Percentiles rank a stretch among this genome's conserved stretches.
phyloP scores from a whole-genome alignment of 2,329 filamentous ascomycete genomes.

The Myriosclerotinia duriaeana region DNA sequence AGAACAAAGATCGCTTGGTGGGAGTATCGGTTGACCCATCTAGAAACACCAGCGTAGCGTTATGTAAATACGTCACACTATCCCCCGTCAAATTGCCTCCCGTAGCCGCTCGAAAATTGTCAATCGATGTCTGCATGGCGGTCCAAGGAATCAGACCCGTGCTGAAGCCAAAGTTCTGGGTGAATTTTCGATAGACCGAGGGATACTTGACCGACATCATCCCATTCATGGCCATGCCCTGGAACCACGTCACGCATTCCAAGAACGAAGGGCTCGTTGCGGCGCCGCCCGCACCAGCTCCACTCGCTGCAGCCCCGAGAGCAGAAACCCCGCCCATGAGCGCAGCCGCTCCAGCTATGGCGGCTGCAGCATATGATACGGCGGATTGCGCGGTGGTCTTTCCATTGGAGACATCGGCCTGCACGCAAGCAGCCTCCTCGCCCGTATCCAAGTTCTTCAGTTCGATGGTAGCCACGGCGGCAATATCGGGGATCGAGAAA shows the following conservation, averaged over 20 bases:
- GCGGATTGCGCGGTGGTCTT: slow-evolving; percentile 74
- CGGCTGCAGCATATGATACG: slow-evolving; percentile 80
- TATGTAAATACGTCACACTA: slow-evolving; percentile 72
- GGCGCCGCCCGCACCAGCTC: slow-evolving; percentile 49
- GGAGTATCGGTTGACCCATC: slow-evolving; percentile 55
- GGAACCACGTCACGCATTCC: slow-evolving; percentile 86
- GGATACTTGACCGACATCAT: slow-evolving; percentile 94
- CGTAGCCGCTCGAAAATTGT: slow-evolving; percentile 74
- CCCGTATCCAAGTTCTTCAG: slow-evolving; percentile 62
- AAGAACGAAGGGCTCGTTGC: slow-evolving; percentile 79
- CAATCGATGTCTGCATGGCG: slow-evolving; percentile 77
- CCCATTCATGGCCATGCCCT: slow-evolving; percentile 90
- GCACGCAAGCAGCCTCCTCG: slow-evolving; percentile 74
- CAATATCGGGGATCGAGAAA: slow-evolving; percentile 86
- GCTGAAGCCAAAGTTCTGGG: slow-evolving; percentile 92
- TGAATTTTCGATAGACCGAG: slow-evolving; percentile 81
- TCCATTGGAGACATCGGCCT: slow-evolving; percentile 80
- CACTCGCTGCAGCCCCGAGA: slow-evolving; percentile 56
- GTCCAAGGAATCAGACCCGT: slow-evolving; percentile 81
- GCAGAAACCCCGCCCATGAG: slow-evolving; percentile 71
- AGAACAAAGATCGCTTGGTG: slow-evolving; percentile 53
- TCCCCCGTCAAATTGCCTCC: slow-evolving; percentile 84
- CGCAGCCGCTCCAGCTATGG: slow-evolving; percentile 81
- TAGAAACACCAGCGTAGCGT: slow-evolving; percentile 71
- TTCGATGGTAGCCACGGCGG: slow-evolving; percentile 77